Evolutionary conservation across 192 early-diverging fungal genomes (phyloP), one percentile per base, ranked within the genome.

Genomic region (Coemansia sp.): DNA sequence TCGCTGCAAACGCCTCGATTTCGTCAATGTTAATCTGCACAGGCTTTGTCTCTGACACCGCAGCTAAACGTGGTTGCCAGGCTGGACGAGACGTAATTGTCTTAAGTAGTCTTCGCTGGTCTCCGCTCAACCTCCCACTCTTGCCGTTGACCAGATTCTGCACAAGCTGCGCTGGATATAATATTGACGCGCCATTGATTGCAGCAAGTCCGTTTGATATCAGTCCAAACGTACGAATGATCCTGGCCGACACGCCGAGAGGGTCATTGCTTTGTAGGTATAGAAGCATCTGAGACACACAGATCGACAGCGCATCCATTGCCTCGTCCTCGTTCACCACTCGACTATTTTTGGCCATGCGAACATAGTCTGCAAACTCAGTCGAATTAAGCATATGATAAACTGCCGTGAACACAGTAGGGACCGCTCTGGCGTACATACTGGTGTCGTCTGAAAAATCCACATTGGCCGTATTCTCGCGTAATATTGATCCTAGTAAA

Each of bases 321-420:
- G 76, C 62, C 53, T 78, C 70, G 31, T 54, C 48, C 76, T 78
- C 76, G 50, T 67, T 65, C 24, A 78, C 50, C 14, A 41, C 47
- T 5, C 23, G 56, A 50, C 64, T 67, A 41, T 47, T 53, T 56
- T 73, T 73, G 48, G 55, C 70, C 56, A 65, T 60, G 24, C 55
- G 69, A 21, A 78, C 76, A 63, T 69, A 71, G 44, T 58, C 58
- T 22, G 63, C 60, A 65, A 72, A 78, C 49, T 73, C 70, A 52
- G 68, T 32, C 44, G 76, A 68, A 41, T 73, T 79, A 0, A 79
- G 76, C 76, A 79, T 79, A 38, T 57, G 49, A 50, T 73, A 79
- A 19, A 79, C 71, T 2, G 71, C 64, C 31, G 60, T 54, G 30
- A 79, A 79, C 22, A 79, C 71, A 10, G 18, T 53, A n/a, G 51